Base-by-base conservation (phyloP, 2,329 filamentous ascomycete genomes). In the Trichoderma breve region DNA sequence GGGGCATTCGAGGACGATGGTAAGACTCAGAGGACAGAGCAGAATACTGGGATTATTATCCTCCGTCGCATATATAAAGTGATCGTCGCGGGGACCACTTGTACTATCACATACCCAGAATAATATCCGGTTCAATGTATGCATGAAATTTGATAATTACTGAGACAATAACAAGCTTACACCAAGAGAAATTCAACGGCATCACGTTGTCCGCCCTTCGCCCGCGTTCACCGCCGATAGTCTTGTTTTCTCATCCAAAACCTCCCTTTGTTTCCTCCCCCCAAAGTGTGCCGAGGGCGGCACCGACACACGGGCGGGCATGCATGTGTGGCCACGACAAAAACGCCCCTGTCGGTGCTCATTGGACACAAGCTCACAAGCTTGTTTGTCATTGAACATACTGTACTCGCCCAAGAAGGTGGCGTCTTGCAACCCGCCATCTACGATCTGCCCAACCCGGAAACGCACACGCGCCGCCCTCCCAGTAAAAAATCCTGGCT, bases 381-480 rank as follows among this genome's bases (percentile, higher is more conserved):
- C 57, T 36, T 8, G 55, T 28, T 28, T 62, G 34, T 61, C 36
- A 71, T 28, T 30, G 68, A 30, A 30, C 2, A 67, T 7, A 6
- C 18, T 47, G 15, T 24, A 21, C 34, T 58, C 34, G 51, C 64
- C 26, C 26, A 36, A 61, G 26, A 24, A 36, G 21, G 39, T 51
- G 66, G 66, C 67, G 57, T 36, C 28, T 58, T 39, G 36, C 32
- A 36, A 32, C 57, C 55, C 55, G 57, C 30, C 67, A 70, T 53
- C 67, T 70, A 36, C 57, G 39, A 62, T 62, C 67, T 62, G 34
- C 66, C 57, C 39, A 43, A 61, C 51, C 67, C 67, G 39, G 67
- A 32, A 43, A 51, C 32, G 39, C 57, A 62, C 67, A 70, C 55
- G 66, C 66, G 39, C 57, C 32, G 8, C 30, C n/a, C 18, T n/a